A percentile compares a stretch with the other conserved stretches of the same genome.
Conservation (phyloP, 495 filamentous ascomycete genomes). For the Pyrenula aspistea region DNA sequence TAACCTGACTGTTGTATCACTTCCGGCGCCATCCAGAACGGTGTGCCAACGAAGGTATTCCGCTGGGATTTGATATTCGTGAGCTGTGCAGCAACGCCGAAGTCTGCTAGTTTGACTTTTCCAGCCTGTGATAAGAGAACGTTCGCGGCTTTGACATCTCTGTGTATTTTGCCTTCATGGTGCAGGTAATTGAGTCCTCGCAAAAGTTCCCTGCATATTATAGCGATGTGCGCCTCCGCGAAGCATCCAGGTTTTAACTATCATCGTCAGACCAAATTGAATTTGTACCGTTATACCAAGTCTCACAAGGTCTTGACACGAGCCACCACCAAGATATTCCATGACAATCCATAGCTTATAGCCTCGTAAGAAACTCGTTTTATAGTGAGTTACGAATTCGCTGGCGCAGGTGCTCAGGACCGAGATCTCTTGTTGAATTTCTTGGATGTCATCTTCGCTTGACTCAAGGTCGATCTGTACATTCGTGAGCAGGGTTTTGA, state of each 20-base stretch:
- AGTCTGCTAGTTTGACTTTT: conserved; percentile 94
- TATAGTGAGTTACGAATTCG: conserved; percentile 90
- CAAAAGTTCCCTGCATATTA: conserved; percentile 85
- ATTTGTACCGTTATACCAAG: background rate
- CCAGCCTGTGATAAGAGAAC: conserved; percentile 76
- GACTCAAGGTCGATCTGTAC: conserved; percentile 94
- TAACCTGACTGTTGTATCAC: conserved; percentile 96
- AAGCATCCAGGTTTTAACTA: conserved; percentile 89
- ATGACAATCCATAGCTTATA: conserved; percentile 99
- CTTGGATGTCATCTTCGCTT: conserved; percentile 92
- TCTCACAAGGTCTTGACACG: conserved; percentile 77
- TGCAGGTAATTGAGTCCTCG: conserved; percentile 89
- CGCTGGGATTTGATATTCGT: conserved; percentile 97
- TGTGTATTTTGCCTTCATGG: conserved; percentile 88
- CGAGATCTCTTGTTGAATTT: conserved; percentile 95
- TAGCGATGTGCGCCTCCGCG: conserved; percentile 82
- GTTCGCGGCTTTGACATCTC: conserved; percentile 96
- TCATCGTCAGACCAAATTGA: background rate
- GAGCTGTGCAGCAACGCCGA: conserved; percentile 92
- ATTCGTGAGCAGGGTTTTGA: background rate
- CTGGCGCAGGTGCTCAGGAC: conserved; percentile 90
- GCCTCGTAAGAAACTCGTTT: conserved; percentile 84
- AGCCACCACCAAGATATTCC: conserved; percentile 92
- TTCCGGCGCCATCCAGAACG: conserved; percentile 99
- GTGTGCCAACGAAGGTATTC: conserved; percentile 97